Base-by-base conservation (phyloP, 768 basidiomycete genomes). In the Leccinum uliginosum region DNA sequence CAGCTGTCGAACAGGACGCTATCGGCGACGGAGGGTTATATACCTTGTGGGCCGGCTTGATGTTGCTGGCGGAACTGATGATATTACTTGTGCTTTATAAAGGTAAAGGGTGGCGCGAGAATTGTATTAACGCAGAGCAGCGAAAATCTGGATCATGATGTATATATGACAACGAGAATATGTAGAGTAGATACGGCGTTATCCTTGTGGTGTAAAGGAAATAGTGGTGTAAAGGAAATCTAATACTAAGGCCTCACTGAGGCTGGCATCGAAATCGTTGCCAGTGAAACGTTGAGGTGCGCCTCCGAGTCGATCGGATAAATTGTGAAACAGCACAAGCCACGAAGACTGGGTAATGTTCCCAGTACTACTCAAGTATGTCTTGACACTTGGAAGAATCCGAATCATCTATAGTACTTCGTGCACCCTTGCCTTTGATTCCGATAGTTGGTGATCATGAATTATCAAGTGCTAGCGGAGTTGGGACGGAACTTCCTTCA, bases 11-110 rank as follows among this genome's bases (percentile, higher is more conserved):
- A 6, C 61, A 90, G 81, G 78, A 86, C 56, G 74, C 80, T 2
- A 79, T 93, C 19, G 91, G 91, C 0, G 92, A 93, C 60, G 91
- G 91, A 65, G 80, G 92, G 62, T 74, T 88, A 52, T 94, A 92
- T 65, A 86, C 87, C 0, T 70, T 93, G 4, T 88, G 82, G 75
- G 76, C 78, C 0, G 79, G 82, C 0, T 34, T 93, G 8, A 71
- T 90, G 68, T 58, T 80, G 1, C 38, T 86, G 10, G 76, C 78
- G 11, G 81, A 83, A 38, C 53, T 78, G 10, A 74, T 88, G 40
- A 76, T 89, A 29, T 61, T 88, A 9, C 72, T 90, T 3, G 83
- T 89, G 0, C 76, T 80, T 58, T 76, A 75, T 74, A 83, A 83
- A 68, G 89, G 89, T 0, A 76, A 71, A 19, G 55, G 67, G 9